Conservation (phyloP, 179 eudicot genomes). For the Heliamphora ciliata region DNA sequence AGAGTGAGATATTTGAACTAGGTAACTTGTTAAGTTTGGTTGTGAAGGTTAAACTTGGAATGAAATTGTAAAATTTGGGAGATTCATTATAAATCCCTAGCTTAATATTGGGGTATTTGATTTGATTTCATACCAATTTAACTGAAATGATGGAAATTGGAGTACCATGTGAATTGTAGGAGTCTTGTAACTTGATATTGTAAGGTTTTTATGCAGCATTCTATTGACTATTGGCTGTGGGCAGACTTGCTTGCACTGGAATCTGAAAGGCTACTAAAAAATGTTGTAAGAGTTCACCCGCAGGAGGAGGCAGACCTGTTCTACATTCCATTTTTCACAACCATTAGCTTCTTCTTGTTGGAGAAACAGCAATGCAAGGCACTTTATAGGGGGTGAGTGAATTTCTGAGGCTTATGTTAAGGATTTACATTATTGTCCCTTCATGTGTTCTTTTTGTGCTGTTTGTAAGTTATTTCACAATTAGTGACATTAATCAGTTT, state of each 20-base stretch:
- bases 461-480: too few relatives aligned
- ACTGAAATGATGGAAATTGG: too few relatives aligned
- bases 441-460: too few relatives aligned
- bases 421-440: background rate
- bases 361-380: constrained; percentile 97
- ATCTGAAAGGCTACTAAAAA: constrained; percentile 62
- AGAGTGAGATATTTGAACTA: too few relatives aligned
- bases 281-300: constrained; percentile 61
- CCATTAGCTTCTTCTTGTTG: constrained; percentile 85
- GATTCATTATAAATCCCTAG: too few relatives aligned
- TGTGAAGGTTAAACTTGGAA: too few relatives aligned
- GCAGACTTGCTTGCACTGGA: constrained; percentile 83
- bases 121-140: too few relatives aligned
- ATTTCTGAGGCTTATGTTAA: constrained; percentile 23
- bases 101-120: too few relatives aligned
- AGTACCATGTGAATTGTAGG: background rate
- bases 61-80: too few relatives aligned
- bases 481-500: too few relatives aligned
- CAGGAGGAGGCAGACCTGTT: constrained; percentile 92
- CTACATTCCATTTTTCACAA: constrained; percentile 91
- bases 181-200: background rate
- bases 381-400: constrained; percentile 99
- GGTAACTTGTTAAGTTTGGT: too few relatives aligned
- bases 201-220: constrained; percentile 72
- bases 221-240: constrained; percentile 97